Conservation (phyloP, 1,284 basidiomycete genomes). For the Ganoderma lingzhi region DNA sequence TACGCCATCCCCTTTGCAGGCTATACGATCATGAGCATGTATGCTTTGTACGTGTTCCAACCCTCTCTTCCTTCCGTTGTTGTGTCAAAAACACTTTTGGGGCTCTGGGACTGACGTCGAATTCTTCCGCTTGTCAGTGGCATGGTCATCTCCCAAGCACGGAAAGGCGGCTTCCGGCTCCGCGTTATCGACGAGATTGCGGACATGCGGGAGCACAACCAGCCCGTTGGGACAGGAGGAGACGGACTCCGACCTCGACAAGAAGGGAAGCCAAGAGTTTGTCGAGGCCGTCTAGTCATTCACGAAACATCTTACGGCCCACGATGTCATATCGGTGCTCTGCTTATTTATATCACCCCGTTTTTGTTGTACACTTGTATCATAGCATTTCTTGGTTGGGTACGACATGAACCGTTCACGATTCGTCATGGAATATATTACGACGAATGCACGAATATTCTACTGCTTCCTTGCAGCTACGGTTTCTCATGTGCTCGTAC, state of each 20-base stretch:
- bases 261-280: constrained; percentile 38
- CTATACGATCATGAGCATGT: constrained; percentile 64
- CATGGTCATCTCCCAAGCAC: constrained; percentile 58
- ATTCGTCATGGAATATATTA: background rate
- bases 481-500: background rate
- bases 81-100: background rate
- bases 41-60: constrained; percentile 58
- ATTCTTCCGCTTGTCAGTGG: constrained; percentile 49
- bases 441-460: background rate
- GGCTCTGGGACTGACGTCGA: constrained; percentile 16
- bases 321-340: background rate
- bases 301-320: background rate
- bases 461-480: background rate
- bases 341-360: background rate
- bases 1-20: constrained; percentile 69
- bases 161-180: constrained; percentile 57
- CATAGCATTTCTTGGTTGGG: background rate
- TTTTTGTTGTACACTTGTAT: background rate
- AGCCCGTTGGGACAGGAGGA: constrained; percentile 13
- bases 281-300: constrained; percentile 29
- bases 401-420: background rate
- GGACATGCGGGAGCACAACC: constrained; percentile 27
- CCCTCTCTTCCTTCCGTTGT: background rate
- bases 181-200: constrained; percentile 54
- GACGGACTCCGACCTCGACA: constrained; percentile 34